Base-by-base conservation (phyloP, 1,284 basidiomycete species). In the Cerrena zonata region DNA sequence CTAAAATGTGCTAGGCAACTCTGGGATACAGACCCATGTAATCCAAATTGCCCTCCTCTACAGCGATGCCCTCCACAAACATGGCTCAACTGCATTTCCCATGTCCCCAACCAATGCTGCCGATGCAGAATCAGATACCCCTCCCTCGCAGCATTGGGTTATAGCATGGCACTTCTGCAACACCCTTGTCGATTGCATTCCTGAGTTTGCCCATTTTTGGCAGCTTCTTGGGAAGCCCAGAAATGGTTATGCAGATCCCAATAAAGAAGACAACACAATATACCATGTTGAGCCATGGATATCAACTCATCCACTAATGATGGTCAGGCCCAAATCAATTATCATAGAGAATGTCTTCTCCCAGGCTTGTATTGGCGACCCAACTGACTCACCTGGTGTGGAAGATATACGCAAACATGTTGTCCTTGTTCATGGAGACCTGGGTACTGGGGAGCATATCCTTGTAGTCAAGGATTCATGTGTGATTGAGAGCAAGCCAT, bases 1-100 rank as follows among this genome's bases (percentile, higher is more conserved):
- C 49, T 71, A 18, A 51, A 54, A 12, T 69, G 61, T 42, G 62
- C 65, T 1, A 23, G 61, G 4, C 30, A 61, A n/a, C 56, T 72
- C 1, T 70, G 69, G 68, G 47, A 61, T 19, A 51, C 50, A 11
- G 59, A 53, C 2, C 45, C 18, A n/a, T 19, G 24, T 21, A 36
- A 36, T n/a, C 34, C 34, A 11, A n/a, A 10, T 11, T 11, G 10
- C n/a, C 34, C 34, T 36, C 11, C 34, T 11, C 10, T 10, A 11
- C 34, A n/a, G n/a, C n/a, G 34, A n/a, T n/a, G 34, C n/a, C 34
- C 24, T 45, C 5, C 12, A 26, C 18, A 24, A 23, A 45, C 18
- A 12, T 45, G 19, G 10, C 22, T 22, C 12, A 26, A 21, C 12
- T 45, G 24, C 24, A 45, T 26, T 26, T n/a, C n/a, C n/a, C n/a